Base-by-base conservation (phyloP, 164 flowering plant species). In the Vitis amurensis region DNA sequence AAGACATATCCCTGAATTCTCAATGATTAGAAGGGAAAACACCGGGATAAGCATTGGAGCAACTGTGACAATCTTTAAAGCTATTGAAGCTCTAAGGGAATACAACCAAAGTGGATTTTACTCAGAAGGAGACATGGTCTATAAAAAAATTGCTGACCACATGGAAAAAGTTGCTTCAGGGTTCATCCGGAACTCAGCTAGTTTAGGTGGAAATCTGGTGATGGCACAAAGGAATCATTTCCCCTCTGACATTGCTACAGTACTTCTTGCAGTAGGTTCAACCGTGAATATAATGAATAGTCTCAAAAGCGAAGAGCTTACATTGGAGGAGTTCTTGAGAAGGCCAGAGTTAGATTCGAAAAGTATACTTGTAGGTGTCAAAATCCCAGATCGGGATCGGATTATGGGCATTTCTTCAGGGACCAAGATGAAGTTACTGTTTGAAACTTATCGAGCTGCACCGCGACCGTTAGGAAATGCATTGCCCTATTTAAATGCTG, bases 391-490 rank as follows among this genome's bases (percentile, higher is more conserved):
- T 50, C 79, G 78, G 84, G 69, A 74, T 52, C 61, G 76, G 58
- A 27, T 10, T 50, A 55, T 29, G 50, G 65, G 55, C 11, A 37
- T 7, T 44, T 72, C 81, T 66, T 66, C 74, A 64, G 53, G 48
- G 56, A 60, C 66, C 19, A 44, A 64, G 29, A 65, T 73, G 12
- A 72, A 65, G 12, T 67, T 92, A 59, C 69, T 85, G 29, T 92
- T 91, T 81, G 91, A 94, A 75, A 89, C 95, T 6, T 94, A 85
- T 74, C 81, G 98, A 73, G 91, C 97, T 68, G 83, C 97, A 49
- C 92, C 97, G n/a, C 87, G 97, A 16, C 94, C 97, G 12, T 88
- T 88, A 44, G 97, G 97, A 68, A 91, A 84, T 83, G 93, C 97
- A 59, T 72, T 92, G 75, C 77, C 99, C 6, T 92, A 92, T 79